Percentiles rank a stretch among this genome's conserved stretches.
Conservation (phyloP, 2,329 filamentous ascomycete genomes). For the Chaetomium globosum region DNA sequence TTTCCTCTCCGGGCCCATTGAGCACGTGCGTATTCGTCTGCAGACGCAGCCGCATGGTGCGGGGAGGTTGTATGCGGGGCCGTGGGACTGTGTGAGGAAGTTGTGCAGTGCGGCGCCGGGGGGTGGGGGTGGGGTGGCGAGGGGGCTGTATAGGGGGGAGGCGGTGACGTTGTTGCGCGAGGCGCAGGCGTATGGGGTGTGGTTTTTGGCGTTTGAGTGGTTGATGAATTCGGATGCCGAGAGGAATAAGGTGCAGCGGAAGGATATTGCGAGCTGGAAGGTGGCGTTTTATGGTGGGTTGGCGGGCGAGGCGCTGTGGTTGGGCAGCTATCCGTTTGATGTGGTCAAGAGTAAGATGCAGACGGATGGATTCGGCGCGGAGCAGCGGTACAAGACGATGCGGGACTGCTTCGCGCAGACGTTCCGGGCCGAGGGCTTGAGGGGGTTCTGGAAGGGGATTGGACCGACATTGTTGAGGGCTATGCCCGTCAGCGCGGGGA, state of each 20-base stretch:
- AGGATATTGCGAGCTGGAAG: constrained; percentile 79
- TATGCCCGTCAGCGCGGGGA: constrained; percentile 97
- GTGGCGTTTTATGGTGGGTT: constrained; percentile 90
- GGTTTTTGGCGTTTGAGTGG: constrained; percentile 95
- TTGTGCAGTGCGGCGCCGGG: constrained; percentile 58
- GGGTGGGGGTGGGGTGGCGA: constrained; percentile 59
- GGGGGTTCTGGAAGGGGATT: constrained; percentile 94
- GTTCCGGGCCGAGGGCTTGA: constrained; percentile 71
- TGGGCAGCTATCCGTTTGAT: constrained; percentile 92
- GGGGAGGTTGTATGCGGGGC: constrained; percentile 75
- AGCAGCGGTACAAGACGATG: constrained; percentile 78
- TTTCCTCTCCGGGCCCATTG: constrained; percentile 85
- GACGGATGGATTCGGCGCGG: constrained; percentile 81
- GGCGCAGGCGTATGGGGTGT: constrained; percentile 90
- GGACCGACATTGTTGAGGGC: constrained; percentile 87
- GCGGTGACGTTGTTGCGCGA: constrained; percentile 85
- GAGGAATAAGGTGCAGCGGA: constrained; percentile 73
- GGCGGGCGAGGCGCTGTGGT: constrained; percentile 91
- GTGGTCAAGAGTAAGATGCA: constrained; percentile 99
- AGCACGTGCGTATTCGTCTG: constrained; percentile 93
- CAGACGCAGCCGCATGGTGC: constrained; percentile 94
- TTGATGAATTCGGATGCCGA: constrained; percentile 88
- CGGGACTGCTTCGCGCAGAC: constrained; percentile 86
- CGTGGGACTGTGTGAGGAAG: constrained; percentile 87
- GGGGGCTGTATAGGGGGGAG: constrained; percentile 83